Evolutionary conservation across 495 filamentous ascomycete species (phyloP).

Genomic region (Letharia columbiana): DNA sequence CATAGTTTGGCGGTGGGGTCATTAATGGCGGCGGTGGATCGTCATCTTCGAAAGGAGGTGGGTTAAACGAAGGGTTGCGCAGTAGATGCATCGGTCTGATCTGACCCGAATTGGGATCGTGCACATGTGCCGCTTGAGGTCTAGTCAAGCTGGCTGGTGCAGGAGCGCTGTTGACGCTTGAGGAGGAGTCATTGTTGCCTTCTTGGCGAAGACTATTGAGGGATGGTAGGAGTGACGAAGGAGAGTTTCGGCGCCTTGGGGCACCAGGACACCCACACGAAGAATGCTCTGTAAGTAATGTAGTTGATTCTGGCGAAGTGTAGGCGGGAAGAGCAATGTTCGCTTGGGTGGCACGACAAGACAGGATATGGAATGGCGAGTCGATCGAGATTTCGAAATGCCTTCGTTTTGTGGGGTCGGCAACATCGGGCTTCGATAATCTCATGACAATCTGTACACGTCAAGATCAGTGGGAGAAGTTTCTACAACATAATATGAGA

Average conservation of each 20-base stretch:
- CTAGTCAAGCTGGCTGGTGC: constrained; percentile 36
- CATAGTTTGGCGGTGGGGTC: constrained; percentile 86
- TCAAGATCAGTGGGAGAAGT: constrained; percentile 25
- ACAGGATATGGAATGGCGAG: constrained; percentile 91
- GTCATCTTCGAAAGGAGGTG: constrained; percentile 83
- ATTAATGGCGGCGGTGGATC: constrained; percentile 74
- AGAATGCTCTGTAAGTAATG: constrained; percentile 42
- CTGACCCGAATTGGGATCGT: constrained; percentile 36
- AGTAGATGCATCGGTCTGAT: constrained; percentile 79
- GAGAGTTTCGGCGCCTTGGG: constrained; percentile 35
- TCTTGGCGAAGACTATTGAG: constrained; percentile 30
- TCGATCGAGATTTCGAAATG: constrained; percentile 99
- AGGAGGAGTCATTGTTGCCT: constrained; percentile 24
- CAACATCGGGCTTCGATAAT: constrained; percentile 75
- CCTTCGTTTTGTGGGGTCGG: constrained; percentile 72
- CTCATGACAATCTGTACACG: constrained; percentile 79
- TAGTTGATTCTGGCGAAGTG: constrained; percentile 48
- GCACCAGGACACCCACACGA: constrained; percentile 76
- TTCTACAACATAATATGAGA: neutral
- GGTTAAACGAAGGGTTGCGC: constrained; percentile 80
- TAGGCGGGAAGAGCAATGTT: constrained; percentile 89
- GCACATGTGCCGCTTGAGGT: constrained; percentile 42
- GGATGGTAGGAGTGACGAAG: constrained; percentile 36
- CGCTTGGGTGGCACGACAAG: constrained; percentile 84
- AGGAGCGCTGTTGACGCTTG: constrained; percentile 21